Evolutionary conservation across 2,329 filamentous ascomycete species (phyloP), one percentile per base, ranked within the genome.

Genomic region (Helotiales sp.): DNA sequence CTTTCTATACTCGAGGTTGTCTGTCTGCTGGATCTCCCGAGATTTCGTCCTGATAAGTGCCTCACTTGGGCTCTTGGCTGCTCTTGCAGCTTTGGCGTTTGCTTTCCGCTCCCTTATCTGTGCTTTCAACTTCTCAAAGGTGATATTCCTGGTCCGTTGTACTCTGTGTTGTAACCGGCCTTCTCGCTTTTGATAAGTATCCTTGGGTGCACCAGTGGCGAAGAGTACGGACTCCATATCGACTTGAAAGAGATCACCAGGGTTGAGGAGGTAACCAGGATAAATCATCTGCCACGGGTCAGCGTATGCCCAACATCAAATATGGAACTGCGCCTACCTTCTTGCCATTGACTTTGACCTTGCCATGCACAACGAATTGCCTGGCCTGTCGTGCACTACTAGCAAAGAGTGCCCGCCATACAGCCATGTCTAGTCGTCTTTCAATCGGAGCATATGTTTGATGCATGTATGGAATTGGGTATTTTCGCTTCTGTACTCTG

Each of bases 171-270:
- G 25, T 31, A 54, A 53, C n/a, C 64, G 62, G 22, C 67, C 67
- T 52, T 47, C 46, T 56, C 58, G 60, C 25, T 64, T 52, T 31
- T 70, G 66, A 19, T 61, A 52, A 13, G 12, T 19, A 49, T 80
- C 74, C 75, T 92, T 95, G 49, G 84, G 82, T 25, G 83, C 81
- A 58, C 95, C 95, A 1, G 93, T 96, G 31, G 91, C 93, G 69
- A 83, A 93, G 74, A 99, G 81, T 56, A 99, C 95, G 67, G 88
- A 86, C 36, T 96, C 91, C 33, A 90, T 82, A 19, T 97, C 89
- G 67, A 99, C 93, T 73, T 96, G 91, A 81, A 99, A 99, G 86
- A 99, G 91, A 73, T 99, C 95, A 66, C 95, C 95, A 2, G 95
- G 96, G 74, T 99, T 99, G 36, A 99, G 83, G 64, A 92, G 86